phyloP scores from a whole-genome alignment of 2,329 filamentous ascomycete genomes.

The Cladosporium austrohemisphaericum region DNA sequence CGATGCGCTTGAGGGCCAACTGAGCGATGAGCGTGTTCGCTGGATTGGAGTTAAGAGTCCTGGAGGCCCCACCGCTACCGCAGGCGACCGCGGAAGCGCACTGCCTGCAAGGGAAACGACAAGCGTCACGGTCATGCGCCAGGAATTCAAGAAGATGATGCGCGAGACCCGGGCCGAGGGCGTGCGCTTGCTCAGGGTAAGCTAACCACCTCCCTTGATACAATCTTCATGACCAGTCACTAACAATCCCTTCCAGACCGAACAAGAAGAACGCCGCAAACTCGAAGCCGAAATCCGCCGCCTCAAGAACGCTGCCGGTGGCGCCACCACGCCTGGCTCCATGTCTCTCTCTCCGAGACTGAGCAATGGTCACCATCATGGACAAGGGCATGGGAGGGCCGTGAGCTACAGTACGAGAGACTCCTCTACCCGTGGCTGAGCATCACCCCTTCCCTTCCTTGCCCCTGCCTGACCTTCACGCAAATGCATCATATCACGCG shows the following conservation, averaged over 20 bases:
- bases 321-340: not conserved
- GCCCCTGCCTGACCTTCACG: no score
- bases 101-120: constrained; percentile 49
- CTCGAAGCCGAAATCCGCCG: constrained; percentile 61
- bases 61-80: constrained; percentile 38
- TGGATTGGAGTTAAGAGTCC: constrained; percentile 61
- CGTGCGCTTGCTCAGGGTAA: constrained; percentile 61
- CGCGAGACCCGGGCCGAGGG: constrained; percentile 65
- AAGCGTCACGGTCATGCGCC: constrained; percentile 65
- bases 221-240: constrained; percentile 1
- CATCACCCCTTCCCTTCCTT: not conserved
- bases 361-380: constrained; percentile 7
- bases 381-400: constrained; percentile 6
- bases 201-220: constrained; percentile 31
- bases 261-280: constrained; percentile 67
- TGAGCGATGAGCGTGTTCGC: constrained; percentile 64
- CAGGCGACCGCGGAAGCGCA: constrained; percentile 19
- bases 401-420: constrained; percentile 15
- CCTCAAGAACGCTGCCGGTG: constrained; percentile 26
- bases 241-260: constrained; percentile 49
- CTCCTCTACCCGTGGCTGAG: constrained; percentile 12
- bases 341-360: constrained; percentile 5
- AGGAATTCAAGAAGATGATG: constrained; percentile 81
- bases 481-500: no score
- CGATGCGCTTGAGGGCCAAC: constrained; percentile 59